Evolutionary conservation across 106 monocot genomes (phyloP), one percentile per base, ranked within the genome.

Genomic region (Iris macrosiphon): DNA sequence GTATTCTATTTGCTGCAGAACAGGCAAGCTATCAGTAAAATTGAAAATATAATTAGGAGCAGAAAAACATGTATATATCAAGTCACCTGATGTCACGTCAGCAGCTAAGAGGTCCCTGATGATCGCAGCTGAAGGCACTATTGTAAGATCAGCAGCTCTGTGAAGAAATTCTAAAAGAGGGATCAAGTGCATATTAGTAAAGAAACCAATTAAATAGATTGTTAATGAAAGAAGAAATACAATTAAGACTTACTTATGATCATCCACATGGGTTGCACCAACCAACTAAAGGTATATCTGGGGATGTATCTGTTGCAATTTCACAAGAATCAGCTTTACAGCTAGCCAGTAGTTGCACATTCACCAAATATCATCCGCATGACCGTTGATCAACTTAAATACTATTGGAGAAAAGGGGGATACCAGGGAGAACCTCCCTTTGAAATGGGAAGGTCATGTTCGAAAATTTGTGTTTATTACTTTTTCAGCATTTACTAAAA

Each of bases 221-320:
- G n/a, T 32, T 16, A 19, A 52, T 3, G 17, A 32, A 1, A 65
- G 55, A 46, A 46, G 12, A 24, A 1, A 49, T 27, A 15, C 7
- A 46, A 14, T 9, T 25, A 26, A 14, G 15, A 15, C 78, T 59
- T 75, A 96, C 89, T 86, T 67, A 90, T 90, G 59, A 98, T 48
- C 38, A 66, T 26, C 90, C 96, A 90, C 82, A 87, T 90, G 18
- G 90, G 96, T 57, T 76, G 71, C 52, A 90, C 90, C 71, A 98
- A 65, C 96, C 90, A 98, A 49, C 84, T 98, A 69, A 90, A 90
- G 24, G 82, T 98, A 62, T 98, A 98, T 73, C 90, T 86, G 2
- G 96, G 90, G 56, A 98, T 90, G 40, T 98, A 98, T 58, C 96
- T 98, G 90, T 31, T 19, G 16, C 18, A 45, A 52, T 63, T 35